Base-by-base conservation (phyloP, 495 filamentous ascomycete species). In the Daldinia bambusicola region DNA sequence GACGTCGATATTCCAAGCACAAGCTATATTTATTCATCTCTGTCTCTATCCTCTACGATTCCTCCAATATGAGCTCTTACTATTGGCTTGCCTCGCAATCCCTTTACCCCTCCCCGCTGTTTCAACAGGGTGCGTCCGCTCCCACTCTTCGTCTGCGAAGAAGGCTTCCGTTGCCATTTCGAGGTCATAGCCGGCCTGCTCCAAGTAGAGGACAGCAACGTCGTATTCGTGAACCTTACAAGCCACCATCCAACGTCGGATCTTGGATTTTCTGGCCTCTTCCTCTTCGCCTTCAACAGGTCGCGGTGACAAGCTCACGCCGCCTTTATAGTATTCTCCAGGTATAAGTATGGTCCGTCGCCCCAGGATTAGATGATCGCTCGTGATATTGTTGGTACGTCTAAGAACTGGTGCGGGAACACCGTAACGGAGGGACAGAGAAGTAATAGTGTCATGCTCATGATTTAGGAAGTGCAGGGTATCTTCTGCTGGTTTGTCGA, bases 211-310 rank as follows among this genome's bases (percentile, higher is more conserved):
- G 10, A 91, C 67, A 7, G 92, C 92, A 18, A 91, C 80, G 72
- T 93, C 88, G 63, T 93, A 93, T 81, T 93, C 90, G 26, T 86
- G 74, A 26, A 90, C 89, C 72, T 92, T 92, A 76, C 86, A 89
- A 1, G 82, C 81, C 13, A 92, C 85, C 91, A 92, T 92, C 83
- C 84, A 94, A 60, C 88, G 81, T 43, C 91, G 84, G 37, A 93
- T 83, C 71, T 88, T 89, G 12, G 80, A 80, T 77, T 90, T 92
- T 41, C 87, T 84, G 30, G 81, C 80, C 72, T 90, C 89, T 71
- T 91, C 89, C 34, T 89, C 90, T 60, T 91, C 90, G 30, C 88
- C 88, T 45, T 91, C 91, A 7, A 89, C 74, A 0, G 90, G 91
- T 6, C 85, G 77, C 1, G 90, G 87, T 14, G 88, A 91, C 9